phyloP scores from a whole-genome alignment of 345 rosid genomes.

The Brassica incana region DNA sequence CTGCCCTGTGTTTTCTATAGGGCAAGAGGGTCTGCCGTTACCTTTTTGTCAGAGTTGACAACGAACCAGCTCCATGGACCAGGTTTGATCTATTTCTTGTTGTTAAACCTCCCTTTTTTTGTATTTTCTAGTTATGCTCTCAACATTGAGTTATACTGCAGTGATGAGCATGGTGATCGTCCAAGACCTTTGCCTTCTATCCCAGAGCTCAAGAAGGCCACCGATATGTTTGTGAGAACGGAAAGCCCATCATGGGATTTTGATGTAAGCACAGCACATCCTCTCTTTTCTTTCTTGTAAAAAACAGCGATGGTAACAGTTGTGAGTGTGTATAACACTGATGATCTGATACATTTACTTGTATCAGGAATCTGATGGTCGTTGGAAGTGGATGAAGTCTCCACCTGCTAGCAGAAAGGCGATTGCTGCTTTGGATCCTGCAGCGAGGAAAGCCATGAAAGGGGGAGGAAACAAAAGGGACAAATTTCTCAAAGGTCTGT shows the following conservation, averaged over 20 bases:
- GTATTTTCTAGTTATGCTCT: background rate
- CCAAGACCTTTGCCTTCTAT: constrained; percentile 64
- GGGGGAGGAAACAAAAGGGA: constrained; percentile 34
- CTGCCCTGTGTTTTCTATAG: constrained; percentile 30
- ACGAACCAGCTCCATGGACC: constrained; percentile 78
- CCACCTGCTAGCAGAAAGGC: constrained; percentile 55
- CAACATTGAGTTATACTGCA: constrained; percentile 19
- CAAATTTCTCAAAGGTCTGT: constrained; percentile 33
- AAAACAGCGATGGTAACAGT: background rate
- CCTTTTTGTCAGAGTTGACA: constrained; percentile 82
- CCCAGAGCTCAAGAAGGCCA: constrained; percentile 52
- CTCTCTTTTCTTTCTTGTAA: background rate
- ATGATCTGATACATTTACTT: background rate
- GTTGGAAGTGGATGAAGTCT: constrained; percentile 68
- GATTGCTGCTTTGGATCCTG: constrained; percentile 27
- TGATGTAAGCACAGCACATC: constrained; percentile 48
- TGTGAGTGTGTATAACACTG: background rate
- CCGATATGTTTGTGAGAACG: constrained; percentile 53
- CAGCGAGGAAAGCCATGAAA: constrained; percentile 36
- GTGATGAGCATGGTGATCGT: constrained; percentile 70
- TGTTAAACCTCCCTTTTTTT: background rate
- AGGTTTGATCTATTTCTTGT: constrained; percentile 46
- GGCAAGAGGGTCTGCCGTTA: constrained; percentile 70
- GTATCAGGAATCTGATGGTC: constrained; percentile 44
- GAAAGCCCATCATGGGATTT: constrained; percentile 74